These are phyloP conservation scores for Malus hybrid DNA, from an alignment of 331 rosid species.

Conservation along the genomic window DNA sequence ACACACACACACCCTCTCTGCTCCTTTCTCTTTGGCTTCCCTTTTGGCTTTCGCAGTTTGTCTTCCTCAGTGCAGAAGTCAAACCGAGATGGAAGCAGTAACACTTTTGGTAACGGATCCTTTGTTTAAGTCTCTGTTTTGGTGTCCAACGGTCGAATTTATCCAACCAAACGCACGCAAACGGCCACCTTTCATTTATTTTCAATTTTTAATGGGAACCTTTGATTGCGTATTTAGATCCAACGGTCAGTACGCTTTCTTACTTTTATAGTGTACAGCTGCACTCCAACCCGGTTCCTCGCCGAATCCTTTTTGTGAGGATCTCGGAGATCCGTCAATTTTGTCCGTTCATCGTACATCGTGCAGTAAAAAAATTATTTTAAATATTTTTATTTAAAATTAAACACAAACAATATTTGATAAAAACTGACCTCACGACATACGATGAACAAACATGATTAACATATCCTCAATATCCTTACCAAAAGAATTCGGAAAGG, in stretches of 20 bases:
- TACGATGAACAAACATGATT: no score
- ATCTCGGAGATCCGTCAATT: rapidly evolving
- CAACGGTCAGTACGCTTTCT: conserved; percentile 1
- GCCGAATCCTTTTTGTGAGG: rapidly evolving
- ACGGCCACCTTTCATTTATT: conserved; percentile 40
- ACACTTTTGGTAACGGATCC: conserved; percentile 31
- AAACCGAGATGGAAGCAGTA: conserved; percentile 15
- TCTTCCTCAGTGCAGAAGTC: conserved; percentile 38
- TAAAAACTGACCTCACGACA: no score
- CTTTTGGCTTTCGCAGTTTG: conserved; percentile 28
- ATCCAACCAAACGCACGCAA: conserved; percentile 27
- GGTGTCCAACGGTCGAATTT: conserved; percentile 80
- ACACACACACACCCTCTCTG: background rate
- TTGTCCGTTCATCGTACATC: no score
- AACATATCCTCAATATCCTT: no score
- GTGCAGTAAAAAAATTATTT: no score
- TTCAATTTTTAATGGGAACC: conserved; percentile 7
- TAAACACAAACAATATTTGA: no score
- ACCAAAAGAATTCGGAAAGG: no score
- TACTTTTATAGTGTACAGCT: background rate
- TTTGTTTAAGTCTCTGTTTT: background rate
- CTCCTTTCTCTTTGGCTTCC: conserved; percentile 13
- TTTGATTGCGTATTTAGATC: background rate
- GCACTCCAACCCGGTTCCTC: background rate
- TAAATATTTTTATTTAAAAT: no score